phyloP scores from a whole-genome alignment of 768 basidiomycete genomes.

The Rhodosporidiobolus sp. region DNA sequence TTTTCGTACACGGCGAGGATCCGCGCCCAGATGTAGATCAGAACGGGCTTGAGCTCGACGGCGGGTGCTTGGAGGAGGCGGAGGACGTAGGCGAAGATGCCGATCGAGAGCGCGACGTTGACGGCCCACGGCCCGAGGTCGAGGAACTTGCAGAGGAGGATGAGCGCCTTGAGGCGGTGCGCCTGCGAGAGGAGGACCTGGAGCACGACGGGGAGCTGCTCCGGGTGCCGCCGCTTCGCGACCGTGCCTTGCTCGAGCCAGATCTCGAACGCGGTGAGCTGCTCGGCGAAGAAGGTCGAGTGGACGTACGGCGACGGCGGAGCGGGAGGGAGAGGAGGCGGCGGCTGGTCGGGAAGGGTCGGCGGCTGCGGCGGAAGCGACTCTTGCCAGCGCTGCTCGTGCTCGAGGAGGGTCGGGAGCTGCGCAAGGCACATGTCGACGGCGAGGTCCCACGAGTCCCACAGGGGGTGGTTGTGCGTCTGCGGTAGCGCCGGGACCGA shows the following conservation, averaged over 20 bases:
- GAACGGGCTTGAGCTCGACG: slow-evolving; percentile 88
- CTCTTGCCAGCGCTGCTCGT: slow-evolving; percentile 47
- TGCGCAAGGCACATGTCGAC: slow-evolving; percentile 91
- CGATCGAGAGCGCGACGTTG: slow-evolving; percentile 88
- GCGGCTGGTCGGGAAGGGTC: slow-evolving; percentile 42
- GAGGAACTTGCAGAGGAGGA: slow-evolving; percentile 92
- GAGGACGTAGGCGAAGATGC: slow-evolving; percentile 97
- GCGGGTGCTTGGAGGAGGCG: slow-evolving; percentile 93
- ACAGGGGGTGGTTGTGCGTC: slow-evolving; percentile 94
- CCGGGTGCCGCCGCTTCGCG: slow-evolving; percentile 64
- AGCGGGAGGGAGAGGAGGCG: slow-evolving; percentile 46
- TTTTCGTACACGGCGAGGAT: slow-evolving; percentile 94
- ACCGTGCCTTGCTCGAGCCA: slow-evolving; percentile 93
- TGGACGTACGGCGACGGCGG: slow-evolving; percentile 72
- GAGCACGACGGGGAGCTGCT: slow-evolving; percentile 94
- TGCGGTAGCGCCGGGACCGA: slow-evolving; percentile 85
- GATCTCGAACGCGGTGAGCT: slow-evolving; percentile 93
- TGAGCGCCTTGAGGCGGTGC: slow-evolving; percentile 89
- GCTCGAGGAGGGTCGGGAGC: slow-evolving; percentile 71
- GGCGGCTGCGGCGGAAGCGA: slow-evolving; percentile 42
- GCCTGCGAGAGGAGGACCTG: slow-evolving; percentile 96
- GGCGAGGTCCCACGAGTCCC: slow-evolving; percentile 97
- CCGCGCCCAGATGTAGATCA: slow-evolving; percentile 98
- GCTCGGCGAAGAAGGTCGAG: slow-evolving; percentile 90
- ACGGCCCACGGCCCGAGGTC: slow-evolving; percentile 99